These are phyloP conservation scores for Lepidium sativum DNA, from an alignment of 345 rosid species.

Conservation along the genomic window DNA sequence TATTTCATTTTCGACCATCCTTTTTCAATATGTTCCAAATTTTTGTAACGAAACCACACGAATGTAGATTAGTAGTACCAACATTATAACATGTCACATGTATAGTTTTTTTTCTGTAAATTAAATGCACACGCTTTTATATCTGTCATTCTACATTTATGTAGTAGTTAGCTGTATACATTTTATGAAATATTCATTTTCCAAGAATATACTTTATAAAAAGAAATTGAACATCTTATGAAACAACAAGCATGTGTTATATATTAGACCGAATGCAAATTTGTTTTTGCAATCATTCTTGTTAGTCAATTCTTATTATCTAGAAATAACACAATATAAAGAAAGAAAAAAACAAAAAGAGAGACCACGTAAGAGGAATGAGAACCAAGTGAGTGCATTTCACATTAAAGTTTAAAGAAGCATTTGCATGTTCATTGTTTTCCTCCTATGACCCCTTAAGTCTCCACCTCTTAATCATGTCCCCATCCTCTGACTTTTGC, in stretches of 20 bases:
- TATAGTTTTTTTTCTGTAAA: not conserved
- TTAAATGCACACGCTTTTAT: constrained; percentile 7
- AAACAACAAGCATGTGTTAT: too few species aligned
- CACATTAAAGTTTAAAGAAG: not conserved
- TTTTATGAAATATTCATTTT: not conserved
- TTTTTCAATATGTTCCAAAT: not conserved
- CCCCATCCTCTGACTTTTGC: constrained; percentile 8
- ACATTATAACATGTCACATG: constrained; percentile 8
- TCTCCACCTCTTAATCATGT: not conserved
- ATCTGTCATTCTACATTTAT: not conserved
- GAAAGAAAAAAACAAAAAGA: too few species aligned
- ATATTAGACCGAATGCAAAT: too few species aligned
- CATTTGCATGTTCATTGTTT: constrained; percentile 14
- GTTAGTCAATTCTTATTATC: not conserved
- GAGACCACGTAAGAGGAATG: constrained; percentile 1
- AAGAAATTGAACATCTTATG: not conserved
- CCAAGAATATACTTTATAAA: not conserved
- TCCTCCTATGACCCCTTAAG: not conserved
- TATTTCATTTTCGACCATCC: not conserved
- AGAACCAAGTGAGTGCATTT: constrained; percentile 4
- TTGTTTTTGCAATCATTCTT: not conserved
- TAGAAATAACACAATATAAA: not conserved
- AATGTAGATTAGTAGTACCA: not conserved
- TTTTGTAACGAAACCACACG: not conserved
- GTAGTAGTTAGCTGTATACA: not conserved